Evolutionary conservation across 2,329 filamentous ascomycete genomes (phyloP).

Genomic region (Colletotrichum paranaense): DNA sequence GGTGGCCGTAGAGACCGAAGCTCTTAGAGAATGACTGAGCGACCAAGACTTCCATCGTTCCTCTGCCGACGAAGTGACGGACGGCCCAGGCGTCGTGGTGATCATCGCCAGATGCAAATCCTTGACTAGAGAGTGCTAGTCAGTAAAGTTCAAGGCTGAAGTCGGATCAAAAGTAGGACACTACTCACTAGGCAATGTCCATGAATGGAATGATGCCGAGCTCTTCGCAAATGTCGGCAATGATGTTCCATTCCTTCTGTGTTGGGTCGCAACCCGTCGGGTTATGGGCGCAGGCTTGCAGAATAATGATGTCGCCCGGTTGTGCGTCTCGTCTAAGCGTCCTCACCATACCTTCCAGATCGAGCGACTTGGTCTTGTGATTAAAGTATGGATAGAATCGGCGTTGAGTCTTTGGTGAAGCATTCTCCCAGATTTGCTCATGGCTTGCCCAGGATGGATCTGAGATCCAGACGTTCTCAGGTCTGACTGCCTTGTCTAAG

Average conservation of each 20-base stretch:
- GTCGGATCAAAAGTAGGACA: too few species aligned
- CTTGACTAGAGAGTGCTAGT: constrained; percentile 37
- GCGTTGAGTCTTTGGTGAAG: constrained; percentile 34
- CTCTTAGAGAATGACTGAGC: constrained; percentile 45
- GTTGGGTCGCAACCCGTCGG: constrained; percentile 46
- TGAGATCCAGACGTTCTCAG: constrained; percentile 41
- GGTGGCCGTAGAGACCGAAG: constrained; percentile 45
- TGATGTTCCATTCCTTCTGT: constrained; percentile 42
- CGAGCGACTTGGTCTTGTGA: constrained; percentile 36
- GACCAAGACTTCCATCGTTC: constrained; percentile 38
- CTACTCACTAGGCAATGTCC: constrained; percentile 42
- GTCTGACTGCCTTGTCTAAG: constrained; percentile 36
- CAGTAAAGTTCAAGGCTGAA: neutral
- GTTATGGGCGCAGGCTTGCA: constrained; percentile 48
- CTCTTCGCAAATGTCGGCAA: constrained; percentile 42
- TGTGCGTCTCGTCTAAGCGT: constrained; percentile 38
- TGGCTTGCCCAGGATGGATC: constrained; percentile 48
- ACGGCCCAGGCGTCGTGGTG: constrained; percentile 45
- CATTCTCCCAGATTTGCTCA: constrained; percentile 41
- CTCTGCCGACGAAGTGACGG: constrained; percentile 40
- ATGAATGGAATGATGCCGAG: constrained; percentile 44
- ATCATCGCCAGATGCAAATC: constrained; percentile 45
- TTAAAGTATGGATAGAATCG: constrained; percentile 43
- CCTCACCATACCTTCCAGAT: constrained; percentile 41
- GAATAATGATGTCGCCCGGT: constrained; percentile 42